Evolutionary conservation across 495 filamentous ascomycete species (phyloP), one percentile per base, ranked within the genome.

Genomic region (Penicillium parvum): DNA sequence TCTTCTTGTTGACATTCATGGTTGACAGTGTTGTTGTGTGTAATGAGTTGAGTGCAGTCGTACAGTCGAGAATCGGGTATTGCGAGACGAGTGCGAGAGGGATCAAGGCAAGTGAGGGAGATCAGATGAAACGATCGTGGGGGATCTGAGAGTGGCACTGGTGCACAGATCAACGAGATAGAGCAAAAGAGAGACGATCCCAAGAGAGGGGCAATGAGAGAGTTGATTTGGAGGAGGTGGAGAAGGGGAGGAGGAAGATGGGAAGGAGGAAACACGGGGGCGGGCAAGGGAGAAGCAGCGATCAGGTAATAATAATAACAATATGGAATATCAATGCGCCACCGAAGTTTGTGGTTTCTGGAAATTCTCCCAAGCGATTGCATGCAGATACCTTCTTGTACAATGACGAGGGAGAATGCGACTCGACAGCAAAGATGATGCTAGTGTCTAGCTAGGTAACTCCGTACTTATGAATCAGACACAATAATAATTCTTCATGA

Each of bases 1-100:
- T 79, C 64, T 95, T 95, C 77, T 94, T 91, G 69, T 90, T 91
- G 72, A 95, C 83, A 67, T 90, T 88, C 90, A 96, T 95, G 42
- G 25, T 75, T 64, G 33, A 49, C 5, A 8, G 23, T 20, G 28
- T 26, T 14, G 9, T 11, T 39, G 8, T 27, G 41, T n/a, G n/a
- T n/a, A n/a, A n/a, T n/a, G 20, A 12, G n/a, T 34, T 20, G 22
- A 14, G 23, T 29, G 20, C 3, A 18, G 5, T 35, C 12, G 28
- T 30, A 16, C 2, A 37, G 21, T 11, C 8, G 12, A 18, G 14
- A 37, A 45, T 25, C 30, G 37, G 37, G 33, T 40, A 32, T 34
- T 20, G 45, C 34, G 23, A 22, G 12, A 22, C 17, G 26, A 47
- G 21, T 22, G 18, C 32, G 12, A 23, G 10, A 3, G 29, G 22